Evolutionary conservation across 2,329 filamentous ascomycete genomes (phyloP), one percentile per base, ranked within the genome.

Genomic region (Cladorrhinum sp.): DNA sequence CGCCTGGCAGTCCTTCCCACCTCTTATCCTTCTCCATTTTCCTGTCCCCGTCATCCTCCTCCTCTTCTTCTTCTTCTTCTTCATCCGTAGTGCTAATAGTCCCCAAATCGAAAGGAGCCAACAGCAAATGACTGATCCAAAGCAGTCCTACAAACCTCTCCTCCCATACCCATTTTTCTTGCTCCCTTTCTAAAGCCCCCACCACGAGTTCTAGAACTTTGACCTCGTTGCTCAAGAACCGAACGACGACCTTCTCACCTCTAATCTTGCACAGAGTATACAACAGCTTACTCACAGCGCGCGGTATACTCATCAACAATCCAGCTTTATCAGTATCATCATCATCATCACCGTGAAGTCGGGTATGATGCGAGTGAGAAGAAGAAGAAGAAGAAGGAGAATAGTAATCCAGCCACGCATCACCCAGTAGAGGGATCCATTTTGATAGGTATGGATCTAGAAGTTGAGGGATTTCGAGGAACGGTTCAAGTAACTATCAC

Each of bases 251-350:
- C 74, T 98, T 98, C 72, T 95, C 88, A 23, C 95, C 93, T 57
- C 95, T 85, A 55, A 98, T 89, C 76, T 99, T 99, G 81, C 92
- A 97, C 62, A 99, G 89, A 0, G 88, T 89, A 72, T 98, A 98
- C 36, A 99, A 75, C 1, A 98, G 79, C 63, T 83, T 85, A 72
- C 89, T 91, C 58, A 96, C 86, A 3, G 91, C 92, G 62, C 83
- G 81, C 23, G 88, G 83, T 0, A 91, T 75, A 0, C 87, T 81
- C 22, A 79, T 75, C 13, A 85, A 69, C 9, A 83, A 72, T 58
- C 78, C 71, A 16, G 38, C 22, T 22, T 25, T 55, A 12, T 55
- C 52, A n/a, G 2, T 13, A 10, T 25, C 8, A 29, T 13, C 24
- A 20, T 41, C 20, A 22, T 27, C 12, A 8, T 56, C 1, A 24